Evolutionary conservation across 2,329 filamentous ascomycete species (phyloP).

Genomic region (Colletotrichum viniferum): DNA sequence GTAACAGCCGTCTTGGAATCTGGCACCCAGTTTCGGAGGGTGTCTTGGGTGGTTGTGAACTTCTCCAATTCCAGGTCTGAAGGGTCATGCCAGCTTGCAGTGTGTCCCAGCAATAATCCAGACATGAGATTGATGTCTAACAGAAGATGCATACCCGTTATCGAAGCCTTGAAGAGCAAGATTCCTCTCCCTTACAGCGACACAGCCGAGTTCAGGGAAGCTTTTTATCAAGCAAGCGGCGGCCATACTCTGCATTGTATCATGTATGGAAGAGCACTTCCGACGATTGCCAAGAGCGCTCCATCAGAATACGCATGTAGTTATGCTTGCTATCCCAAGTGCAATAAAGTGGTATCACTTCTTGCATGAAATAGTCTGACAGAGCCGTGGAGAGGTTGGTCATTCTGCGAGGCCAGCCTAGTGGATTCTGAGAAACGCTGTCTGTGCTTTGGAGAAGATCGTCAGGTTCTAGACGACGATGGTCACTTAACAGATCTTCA

Average conservation of each 20-base stretch:
- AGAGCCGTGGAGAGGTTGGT: background rate
- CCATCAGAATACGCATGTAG: background rate
- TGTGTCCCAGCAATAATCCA: background rate
- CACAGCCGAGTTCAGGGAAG: background rate
- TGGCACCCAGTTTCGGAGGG: background rate
- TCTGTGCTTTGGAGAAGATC: background rate
- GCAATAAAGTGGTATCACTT: background rate
- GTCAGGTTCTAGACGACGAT: accelerated
- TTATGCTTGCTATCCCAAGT: background rate
- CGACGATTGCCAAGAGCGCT: background rate
- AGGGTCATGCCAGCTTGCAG: background rate
- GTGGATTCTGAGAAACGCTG: background rate
- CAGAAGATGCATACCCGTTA: background rate
- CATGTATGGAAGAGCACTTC: background rate
- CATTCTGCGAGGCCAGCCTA: background rate
- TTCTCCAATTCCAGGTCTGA: background rate
- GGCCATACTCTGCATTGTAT: background rate
- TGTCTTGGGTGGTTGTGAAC: background rate
- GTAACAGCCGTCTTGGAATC: background rate
- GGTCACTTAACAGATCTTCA: accelerated
- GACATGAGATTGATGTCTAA: background rate
- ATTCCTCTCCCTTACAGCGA: background rate
- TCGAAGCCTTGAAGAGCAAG: background rate
- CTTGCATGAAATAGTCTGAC: background rate
- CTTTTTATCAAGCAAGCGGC: background rate